These are phyloP conservation scores for Xylariaceae sp. DNA, from an alignment of 2,329 filamentous ascomycete species.

Conservation along the genomic window DNA sequence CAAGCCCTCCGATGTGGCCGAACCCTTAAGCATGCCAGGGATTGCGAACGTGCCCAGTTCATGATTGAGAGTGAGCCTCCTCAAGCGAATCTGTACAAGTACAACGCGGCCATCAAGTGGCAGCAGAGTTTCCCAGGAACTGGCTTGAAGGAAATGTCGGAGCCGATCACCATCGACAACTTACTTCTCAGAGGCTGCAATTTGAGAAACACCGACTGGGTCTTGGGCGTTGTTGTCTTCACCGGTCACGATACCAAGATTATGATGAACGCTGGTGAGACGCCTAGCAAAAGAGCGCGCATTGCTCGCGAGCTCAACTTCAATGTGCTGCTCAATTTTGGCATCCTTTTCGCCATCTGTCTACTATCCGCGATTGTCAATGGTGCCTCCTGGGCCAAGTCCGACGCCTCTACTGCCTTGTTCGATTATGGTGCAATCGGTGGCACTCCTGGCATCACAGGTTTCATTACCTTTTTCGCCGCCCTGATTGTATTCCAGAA, in stretches of 20 bases:
- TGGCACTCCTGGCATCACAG: slow-evolving; percentile 67
- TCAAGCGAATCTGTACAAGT: slow-evolving; percentile 91
- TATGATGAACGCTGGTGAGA: slow-evolving; percentile 97
- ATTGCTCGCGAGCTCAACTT: slow-evolving; percentile 93
- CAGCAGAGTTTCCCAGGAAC: slow-evolving; percentile 62
- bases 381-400: slow-evolving; percentile 72
- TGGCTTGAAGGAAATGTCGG: slow-evolving; percentile 71
- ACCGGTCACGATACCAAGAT: slow-evolving; percentile 97
- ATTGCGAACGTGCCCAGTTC: slow-evolving; percentile 88
- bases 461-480: slow-evolving; percentile 96
- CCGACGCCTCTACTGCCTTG: slow-evolving; percentile 66
- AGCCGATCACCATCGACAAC: slow-evolving; percentile 93
- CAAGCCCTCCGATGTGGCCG: slow-evolving; percentile 83
- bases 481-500: slow-evolving; percentile 95
- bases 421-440: slow-evolving; percentile 87
- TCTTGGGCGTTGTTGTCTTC: slow-evolving; percentile 85
- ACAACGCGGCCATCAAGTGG: slow-evolving; percentile 87
- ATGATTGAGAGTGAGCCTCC: slow-evolving; percentile 83
- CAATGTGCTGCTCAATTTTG: slow-evolving; percentile 96
- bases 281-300: slow-evolving; percentile 85
- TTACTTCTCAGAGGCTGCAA: slow-evolving; percentile 89
- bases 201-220: slow-evolving; percentile 92
- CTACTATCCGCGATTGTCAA: slow-evolving; percentile 78
- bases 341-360: slow-evolving; percentile 85
- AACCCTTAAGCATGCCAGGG: slow-evolving; percentile 76